Evolutionary conservation across 176 grass and related monocot species (phyloP).

Genomic region (Dendrocalamus sinicus): DNA sequence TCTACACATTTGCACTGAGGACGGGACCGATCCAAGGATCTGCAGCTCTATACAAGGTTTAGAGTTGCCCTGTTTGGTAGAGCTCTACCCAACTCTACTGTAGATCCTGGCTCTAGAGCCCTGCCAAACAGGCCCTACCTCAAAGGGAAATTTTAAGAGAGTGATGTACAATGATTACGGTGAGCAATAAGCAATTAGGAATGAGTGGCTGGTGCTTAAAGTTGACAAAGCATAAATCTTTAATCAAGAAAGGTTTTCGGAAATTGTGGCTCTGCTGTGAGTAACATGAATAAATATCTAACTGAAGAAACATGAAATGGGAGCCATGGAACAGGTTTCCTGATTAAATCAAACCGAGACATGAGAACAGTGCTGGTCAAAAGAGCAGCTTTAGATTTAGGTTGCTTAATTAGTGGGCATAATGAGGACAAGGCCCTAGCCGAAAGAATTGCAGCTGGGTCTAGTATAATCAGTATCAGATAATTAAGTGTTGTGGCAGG

Average conservation of each 20-base stretch:
- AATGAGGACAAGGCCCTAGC: conserved; percentile 49
- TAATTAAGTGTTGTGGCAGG: conserved; percentile 14
- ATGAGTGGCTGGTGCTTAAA: conserved; percentile 52
- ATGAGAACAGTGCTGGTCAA: conserved; percentile 20
- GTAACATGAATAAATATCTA: conserved; percentile 30
- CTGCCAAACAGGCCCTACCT: too few relatives aligned
- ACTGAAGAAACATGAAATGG: conserved; percentile 43
- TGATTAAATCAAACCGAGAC: conserved; percentile 49
- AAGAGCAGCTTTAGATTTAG: conserved; percentile 44
- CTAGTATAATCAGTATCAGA: conserved; percentile 37
- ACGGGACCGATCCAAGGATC: too few relatives aligned
- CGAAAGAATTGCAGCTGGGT: conserved; percentile 36
- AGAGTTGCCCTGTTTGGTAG: too few relatives aligned
- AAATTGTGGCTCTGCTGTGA: not conserved
- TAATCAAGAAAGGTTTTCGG: conserved; percentile 6
- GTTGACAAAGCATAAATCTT: conserved; percentile 47
- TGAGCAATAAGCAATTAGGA: conserved; percentile 38
- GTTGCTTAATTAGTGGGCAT: conserved; percentile 48
- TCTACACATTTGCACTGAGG: too few relatives aligned
- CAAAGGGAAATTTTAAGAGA: conserved; percentile 36
- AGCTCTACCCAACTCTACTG: too few relatives aligned
- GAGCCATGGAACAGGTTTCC: conserved; percentile 18
- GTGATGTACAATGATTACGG: conserved; percentile 49
- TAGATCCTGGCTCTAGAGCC: too few relatives aligned
- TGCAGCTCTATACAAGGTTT: too few relatives aligned